A percentile compares a stretch with the other conserved stretches of the same genome.
phyloP scores from a whole-genome alignment of 768 basidiomycete species.

The Xerocomus potaroensis region DNA sequence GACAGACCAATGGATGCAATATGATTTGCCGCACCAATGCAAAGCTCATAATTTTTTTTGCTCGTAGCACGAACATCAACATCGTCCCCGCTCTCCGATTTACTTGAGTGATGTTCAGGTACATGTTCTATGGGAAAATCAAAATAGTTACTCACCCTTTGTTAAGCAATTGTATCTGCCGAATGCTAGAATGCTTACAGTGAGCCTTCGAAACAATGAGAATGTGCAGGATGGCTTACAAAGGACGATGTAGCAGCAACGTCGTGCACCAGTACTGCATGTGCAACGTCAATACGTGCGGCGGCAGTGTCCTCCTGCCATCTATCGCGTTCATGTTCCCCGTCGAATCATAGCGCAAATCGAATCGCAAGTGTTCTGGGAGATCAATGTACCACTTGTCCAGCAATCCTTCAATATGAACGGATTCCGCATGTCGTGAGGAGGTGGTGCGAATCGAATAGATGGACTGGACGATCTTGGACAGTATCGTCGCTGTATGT shows the following conservation, averaged over 20 bases:
- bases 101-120: constrained; percentile 17
- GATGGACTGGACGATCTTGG: constrained; percentile 63
- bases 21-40: constrained; percentile 73
- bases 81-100: constrained; percentile 44
- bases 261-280: constrained; percentile 87
- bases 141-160: constrained; percentile 35
- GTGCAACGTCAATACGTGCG: constrained; percentile 69
- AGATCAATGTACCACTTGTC: constrained; percentile 76
- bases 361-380: constrained; percentile 63
- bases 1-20: constrained; percentile 63
- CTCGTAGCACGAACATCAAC: constrained; percentile 49
- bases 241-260: constrained; percentile 70
- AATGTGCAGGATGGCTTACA: constrained; percentile 43
- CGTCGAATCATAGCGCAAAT: constrained; percentile 40
- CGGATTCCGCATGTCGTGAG: constrained; percentile 55
- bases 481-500: constrained; percentile 58
- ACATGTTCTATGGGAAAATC: not conserved
- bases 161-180: constrained; percentile 25
- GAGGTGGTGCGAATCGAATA: constrained; percentile 59
- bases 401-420: constrained; percentile 54
- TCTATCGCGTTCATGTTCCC: constrained; percentile 22
- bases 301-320: constrained; percentile 41
- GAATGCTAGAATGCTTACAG: constrained; percentile 16
- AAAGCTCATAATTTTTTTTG: constrained; percentile 67
- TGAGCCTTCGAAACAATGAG: constrained; percentile 6